phyloP scores from a whole-genome alignment of 345 rosid species.

The Adansonia digitata region DNA sequence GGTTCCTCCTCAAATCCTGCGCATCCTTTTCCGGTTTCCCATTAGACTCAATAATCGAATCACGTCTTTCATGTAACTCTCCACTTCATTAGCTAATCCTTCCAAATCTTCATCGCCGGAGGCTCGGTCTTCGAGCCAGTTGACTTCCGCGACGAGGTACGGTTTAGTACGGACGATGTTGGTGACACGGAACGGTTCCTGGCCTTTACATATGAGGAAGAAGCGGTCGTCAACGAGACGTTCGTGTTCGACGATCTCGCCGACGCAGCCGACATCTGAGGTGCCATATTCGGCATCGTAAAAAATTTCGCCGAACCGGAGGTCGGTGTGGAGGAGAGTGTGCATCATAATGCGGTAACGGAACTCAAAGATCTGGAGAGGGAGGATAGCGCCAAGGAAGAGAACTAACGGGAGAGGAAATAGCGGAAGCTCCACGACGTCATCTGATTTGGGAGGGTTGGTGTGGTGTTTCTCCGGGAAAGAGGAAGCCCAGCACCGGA shows the following conservation, averaged over 20 bases:
- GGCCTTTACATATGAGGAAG: constrained; percentile 84
- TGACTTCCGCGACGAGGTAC: constrained; percentile 74
- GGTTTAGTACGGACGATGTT: constrained; percentile 73
- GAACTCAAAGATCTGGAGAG: constrained; percentile 95
- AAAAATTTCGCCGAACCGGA: constrained; percentile 80
- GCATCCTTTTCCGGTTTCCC: constrained; percentile 85
- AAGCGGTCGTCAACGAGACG: constrained; percentile 79
- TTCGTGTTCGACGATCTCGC: constrained; percentile 85
- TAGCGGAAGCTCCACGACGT: constrained; percentile 73
- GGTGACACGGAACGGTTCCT: constrained; percentile 78
- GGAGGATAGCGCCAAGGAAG: constrained; percentile 90
- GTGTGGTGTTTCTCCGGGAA: constrained; percentile 51
- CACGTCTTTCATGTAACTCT: constrained; percentile 85
- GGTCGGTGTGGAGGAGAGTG: constrained; percentile 90
- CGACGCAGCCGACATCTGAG: constrained; percentile 81
- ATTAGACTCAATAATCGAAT: constrained; percentile 69
- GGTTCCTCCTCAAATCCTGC: constrained; percentile 68
- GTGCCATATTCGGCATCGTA: constrained; percentile 69
- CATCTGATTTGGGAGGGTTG: constrained; percentile 44
- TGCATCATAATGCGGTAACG: constrained; percentile 99
- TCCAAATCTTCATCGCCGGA: constrained; percentile 77
- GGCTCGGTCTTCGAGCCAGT: constrained; percentile 95
- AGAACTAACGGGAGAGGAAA: constrained; percentile 88
- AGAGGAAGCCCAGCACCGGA: constrained; percentile 55
- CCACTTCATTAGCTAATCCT: constrained; percentile 61